Conservation (phyloP, 2,329 filamentous ascomycete genomes). For the Aureobasidium uvarum region DNA sequence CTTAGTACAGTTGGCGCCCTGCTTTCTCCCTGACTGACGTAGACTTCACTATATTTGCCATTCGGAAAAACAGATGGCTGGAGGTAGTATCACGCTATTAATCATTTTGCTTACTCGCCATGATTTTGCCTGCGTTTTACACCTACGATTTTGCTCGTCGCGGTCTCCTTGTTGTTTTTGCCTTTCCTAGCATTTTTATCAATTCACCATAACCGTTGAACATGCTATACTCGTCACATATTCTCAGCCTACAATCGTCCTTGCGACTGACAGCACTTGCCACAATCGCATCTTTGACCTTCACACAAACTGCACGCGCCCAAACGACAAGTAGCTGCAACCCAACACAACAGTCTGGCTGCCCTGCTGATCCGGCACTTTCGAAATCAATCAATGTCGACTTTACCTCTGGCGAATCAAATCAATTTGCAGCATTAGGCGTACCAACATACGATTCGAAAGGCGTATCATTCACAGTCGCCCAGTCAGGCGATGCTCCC, state of each 20-base stretch:
- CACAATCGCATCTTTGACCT: constrained; percentile 40
- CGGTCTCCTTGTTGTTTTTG: constrained; percentile 17
- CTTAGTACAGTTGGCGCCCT: constrained; percentile 16
- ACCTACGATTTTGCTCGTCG: neutral
- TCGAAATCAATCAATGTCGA: constrained; percentile 80
- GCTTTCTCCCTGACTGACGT: constrained; percentile 15
- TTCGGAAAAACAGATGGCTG: constrained; percentile 22
- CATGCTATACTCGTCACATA: constrained; percentile 14
- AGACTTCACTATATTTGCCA: constrained; percentile 19
- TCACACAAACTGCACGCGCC: constrained; percentile 43
- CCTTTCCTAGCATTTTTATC: constrained; percentile 19
- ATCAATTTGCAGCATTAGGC: constrained; percentile 72
- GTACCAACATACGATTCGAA: constrained; percentile 70
- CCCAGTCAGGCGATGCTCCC: constrained; percentile 75
- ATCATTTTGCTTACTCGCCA: constrained; percentile 17
- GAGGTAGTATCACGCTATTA: constrained; percentile 16
- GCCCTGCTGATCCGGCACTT: constrained; percentile 74
- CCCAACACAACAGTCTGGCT: constrained; percentile 56
- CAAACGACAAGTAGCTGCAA: constrained; percentile 60
- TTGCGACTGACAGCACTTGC: constrained; percentile 42
- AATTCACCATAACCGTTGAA: neutral
- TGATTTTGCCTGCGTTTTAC: constrained; percentile 5
- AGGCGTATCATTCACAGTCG: constrained; percentile 79
- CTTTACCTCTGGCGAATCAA: constrained; percentile 73
- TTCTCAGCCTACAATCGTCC: constrained; percentile 26